Evolutionary conservation across 2,329 filamentous ascomycete species (phyloP).

Genomic region (Sporothrix curviconia): DNA sequence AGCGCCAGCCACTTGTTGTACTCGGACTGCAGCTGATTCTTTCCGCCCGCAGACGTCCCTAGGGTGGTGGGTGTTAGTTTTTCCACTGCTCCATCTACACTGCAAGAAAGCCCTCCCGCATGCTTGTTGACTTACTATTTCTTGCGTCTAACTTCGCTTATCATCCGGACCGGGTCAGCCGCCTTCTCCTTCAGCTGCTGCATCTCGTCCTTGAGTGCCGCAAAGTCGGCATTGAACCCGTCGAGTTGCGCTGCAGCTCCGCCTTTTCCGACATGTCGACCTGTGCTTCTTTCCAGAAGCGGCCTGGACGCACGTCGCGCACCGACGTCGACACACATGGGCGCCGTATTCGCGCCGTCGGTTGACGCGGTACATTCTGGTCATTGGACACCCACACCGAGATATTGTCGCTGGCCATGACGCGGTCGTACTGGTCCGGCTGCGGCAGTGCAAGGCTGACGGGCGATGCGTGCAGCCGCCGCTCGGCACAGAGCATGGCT

Average conservation of each 20-base stretch:
- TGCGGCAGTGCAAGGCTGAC: conserved; percentile 57
- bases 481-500: conserved; percentile 77
- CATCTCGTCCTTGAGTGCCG: conserved; percentile 29
- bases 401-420: too few species aligned
- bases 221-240: conserved; percentile 34
- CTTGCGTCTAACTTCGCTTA: conserved; percentile 38
- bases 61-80: too few species aligned
- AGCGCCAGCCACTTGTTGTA: conserved; percentile 59
- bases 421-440: conserved; percentile 60
- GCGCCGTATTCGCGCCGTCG: conserved; percentile 76
- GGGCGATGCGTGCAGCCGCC: conserved; percentile 60
- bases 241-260: conserved; percentile 50
- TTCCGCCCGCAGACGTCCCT: conserved; percentile 49
- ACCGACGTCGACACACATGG: conserved; percentile 62
- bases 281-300: conserved; percentile 70
- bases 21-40: conserved; percentile 63
- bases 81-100: too few species aligned
- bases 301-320: conserved; percentile 52
- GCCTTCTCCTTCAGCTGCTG: conserved; percentile 33
- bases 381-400: conserved; percentile 46
- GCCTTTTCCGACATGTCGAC: conserved; percentile 61
- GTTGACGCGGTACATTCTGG: conserved; percentile 54
- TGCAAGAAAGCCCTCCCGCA: too few species aligned
- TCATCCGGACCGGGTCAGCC: conserved; percentile 30
- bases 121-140: conserved; percentile 33